Conservation (phyloP, 495 filamentous ascomycete genomes). For the Lindgomyces ingoldianus region DNA sequence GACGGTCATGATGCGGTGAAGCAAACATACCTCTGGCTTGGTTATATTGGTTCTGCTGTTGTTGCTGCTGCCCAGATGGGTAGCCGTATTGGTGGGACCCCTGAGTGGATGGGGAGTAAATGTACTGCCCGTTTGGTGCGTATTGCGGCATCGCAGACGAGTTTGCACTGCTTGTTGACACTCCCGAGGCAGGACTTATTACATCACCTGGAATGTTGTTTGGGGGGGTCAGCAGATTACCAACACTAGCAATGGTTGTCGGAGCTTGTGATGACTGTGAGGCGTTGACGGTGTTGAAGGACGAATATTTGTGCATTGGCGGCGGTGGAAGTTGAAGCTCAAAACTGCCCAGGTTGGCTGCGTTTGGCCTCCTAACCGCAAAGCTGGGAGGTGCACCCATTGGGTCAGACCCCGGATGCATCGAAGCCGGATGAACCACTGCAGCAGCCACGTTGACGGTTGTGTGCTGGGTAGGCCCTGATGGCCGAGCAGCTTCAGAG, state of each 20-base stretch:
- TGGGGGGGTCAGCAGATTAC: conserved; percentile 64
- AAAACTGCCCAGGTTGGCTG: conserved; percentile 44
- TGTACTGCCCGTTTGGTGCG: conserved; percentile 47
- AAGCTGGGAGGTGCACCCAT: conserved; percentile 48
- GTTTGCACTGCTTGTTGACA: conserved; percentile 57
- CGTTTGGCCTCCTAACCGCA: conserved; percentile 45
- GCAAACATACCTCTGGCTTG: conserved; percentile 58
- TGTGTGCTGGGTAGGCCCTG: conserved; percentile 35
- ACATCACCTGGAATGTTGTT: conserved; percentile 64
- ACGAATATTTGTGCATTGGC: conserved; percentile 49
- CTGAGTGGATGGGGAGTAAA: conserved; percentile 32
- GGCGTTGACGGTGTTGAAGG: conserved; percentile 49
- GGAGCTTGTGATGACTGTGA: conserved; percentile 47
- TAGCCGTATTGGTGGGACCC: conserved; percentile 26
- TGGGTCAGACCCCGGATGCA: conserved; percentile 47
- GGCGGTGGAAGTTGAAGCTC: conserved; percentile 48
- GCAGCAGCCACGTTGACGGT: conserved; percentile 50
- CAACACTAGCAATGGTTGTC: conserved; percentile 53
- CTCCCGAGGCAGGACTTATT: conserved; percentile 60
- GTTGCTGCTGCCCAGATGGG: conserved; percentile 16
- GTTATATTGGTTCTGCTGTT: conserved; percentile 51
- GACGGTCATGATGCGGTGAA: conserved; percentile 49
- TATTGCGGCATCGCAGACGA: conserved; percentile 51
- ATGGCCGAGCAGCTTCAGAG: conserved; percentile 36
- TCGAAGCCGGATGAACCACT: conserved; percentile 46